Conservation (phyloP, 163 green algal species). For the Picocystis sp. region DNA sequence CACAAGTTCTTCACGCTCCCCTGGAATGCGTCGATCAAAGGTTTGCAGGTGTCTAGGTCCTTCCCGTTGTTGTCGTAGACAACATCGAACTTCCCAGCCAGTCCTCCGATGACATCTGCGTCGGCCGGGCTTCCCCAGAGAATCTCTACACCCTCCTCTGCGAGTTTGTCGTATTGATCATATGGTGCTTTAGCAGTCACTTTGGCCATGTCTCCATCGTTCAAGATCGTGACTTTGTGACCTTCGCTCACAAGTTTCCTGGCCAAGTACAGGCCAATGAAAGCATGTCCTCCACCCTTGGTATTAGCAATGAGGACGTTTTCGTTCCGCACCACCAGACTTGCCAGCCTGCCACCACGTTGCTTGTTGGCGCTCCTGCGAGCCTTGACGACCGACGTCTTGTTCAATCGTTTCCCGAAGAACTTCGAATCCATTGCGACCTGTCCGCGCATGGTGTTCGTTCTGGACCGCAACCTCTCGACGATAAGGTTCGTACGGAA, state of each 20-base stretch:
- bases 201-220: slow-evolving; percentile 66
- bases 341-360: too few species aligned
- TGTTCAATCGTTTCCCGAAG: too few species aligned
- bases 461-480: too few species aligned
- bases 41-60: slow-evolving; percentile 61
- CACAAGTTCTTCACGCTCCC: slow-evolving; percentile 67
- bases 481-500: too few species aligned
- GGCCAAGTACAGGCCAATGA: slow-evolving; percentile 70
- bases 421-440: too few species aligned
- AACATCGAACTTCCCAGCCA: slow-evolving; percentile 50
- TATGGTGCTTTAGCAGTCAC: slow-evolving; percentile 2
- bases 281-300: slow-evolving; percentile 64
- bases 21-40: slow-evolving; percentile 59
- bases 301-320: slow-evolving; percentile 60
- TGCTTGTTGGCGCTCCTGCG: too few species aligned
- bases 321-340: slow-evolving; percentile 22
- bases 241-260: slow-evolving; percentile 51
- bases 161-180: background rate
- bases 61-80: slow-evolving; percentile 93
- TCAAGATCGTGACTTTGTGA: slow-evolving; percentile 72
- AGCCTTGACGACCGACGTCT: too few species aligned
- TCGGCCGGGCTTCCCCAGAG: slow-evolving; percentile 48
- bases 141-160: slow-evolving; percentile 17
- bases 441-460: too few species aligned
- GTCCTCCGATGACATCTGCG: slow-evolving; percentile 22